Evolutionary conservation across 2,329 filamentous ascomycete species (phyloP).

Genomic region (Fusarium beomiforme): DNA sequence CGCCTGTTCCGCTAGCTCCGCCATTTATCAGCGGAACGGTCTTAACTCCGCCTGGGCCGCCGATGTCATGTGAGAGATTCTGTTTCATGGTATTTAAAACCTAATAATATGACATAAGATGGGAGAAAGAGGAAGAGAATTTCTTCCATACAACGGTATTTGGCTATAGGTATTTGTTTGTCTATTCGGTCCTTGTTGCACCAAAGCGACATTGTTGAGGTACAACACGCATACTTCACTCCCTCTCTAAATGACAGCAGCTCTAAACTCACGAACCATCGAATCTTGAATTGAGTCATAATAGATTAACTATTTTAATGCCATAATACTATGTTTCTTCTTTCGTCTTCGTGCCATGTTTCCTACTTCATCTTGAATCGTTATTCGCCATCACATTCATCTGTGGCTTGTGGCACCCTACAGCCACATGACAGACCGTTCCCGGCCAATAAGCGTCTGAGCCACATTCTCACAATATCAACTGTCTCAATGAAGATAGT

Average conservation of each 20-base stretch:
- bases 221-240: background rate
- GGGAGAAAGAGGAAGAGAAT: background rate
- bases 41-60: constrained; percentile 21
- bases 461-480: constrained; percentile 4
- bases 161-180: background rate
- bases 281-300: background rate
- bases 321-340: background rate
- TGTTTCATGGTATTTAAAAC: background rate
- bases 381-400: background rate
- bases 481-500: constrained; percentile 10
- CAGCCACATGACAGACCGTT: constrained; percentile 3
- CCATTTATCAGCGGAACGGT: constrained; percentile 1
- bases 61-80: background rate
- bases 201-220: background rate
- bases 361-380: background rate
- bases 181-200: background rate
- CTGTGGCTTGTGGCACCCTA: background rate
- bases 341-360: background rate
- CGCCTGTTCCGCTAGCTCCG: constrained; percentile 23
- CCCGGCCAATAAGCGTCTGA: constrained; percentile 8
- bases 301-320: background rate
- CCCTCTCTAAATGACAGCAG: background rate
- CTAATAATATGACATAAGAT: background rate
- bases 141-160: background rate
- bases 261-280: background rate